These are phyloP conservation scores for Phalaenopsis hybrid DNA, from an alignment of 116 monocot species.

Conservation along the genomic window DNA sequence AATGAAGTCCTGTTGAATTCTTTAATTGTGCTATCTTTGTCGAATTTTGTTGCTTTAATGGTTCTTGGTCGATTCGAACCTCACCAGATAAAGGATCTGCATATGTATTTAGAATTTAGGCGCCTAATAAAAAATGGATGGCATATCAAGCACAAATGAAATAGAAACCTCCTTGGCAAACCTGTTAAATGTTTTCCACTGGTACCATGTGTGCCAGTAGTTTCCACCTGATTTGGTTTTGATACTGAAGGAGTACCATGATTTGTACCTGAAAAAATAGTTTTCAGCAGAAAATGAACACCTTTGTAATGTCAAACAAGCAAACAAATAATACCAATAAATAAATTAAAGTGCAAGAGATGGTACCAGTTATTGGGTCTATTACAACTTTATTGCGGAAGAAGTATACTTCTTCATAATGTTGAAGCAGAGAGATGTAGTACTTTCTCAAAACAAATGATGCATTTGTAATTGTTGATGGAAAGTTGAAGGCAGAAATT, in stretches of 20 bases:
- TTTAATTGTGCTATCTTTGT: not conserved
- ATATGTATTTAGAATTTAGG: not conserved
- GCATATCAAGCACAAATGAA: not conserved
- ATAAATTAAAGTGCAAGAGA: not conserved
- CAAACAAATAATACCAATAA: not conserved
- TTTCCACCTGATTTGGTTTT: conserved; percentile 8
- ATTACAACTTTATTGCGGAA: conserved; percentile 6
- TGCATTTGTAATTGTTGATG: conserved; percentile 30
- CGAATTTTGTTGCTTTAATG: not conserved
- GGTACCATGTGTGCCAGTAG: not conserved
- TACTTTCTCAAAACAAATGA: conserved; percentile 28
- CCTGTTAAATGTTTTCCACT: conserved; percentile 5
- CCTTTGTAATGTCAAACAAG: not conserved
- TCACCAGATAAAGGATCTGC: conserved; percentile 1
- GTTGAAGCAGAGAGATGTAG: conserved; percentile 27
- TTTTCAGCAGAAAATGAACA: not conserved
- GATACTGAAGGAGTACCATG: conserved; percentile 3
- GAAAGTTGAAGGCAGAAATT: conserved; percentile 25
- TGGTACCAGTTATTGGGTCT: conserved; percentile 8
- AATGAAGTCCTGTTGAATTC: not conserved
- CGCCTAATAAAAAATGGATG: not conserved
- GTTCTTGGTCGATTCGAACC: not conserved
- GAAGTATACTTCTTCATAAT: conserved; percentile 34
- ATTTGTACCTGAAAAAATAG: not conserved
- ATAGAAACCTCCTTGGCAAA: not conserved